Evolutionary conservation across 2,329 filamentous ascomycete species (phyloP).

Genomic region (Stemphylium vesicarium): DNA sequence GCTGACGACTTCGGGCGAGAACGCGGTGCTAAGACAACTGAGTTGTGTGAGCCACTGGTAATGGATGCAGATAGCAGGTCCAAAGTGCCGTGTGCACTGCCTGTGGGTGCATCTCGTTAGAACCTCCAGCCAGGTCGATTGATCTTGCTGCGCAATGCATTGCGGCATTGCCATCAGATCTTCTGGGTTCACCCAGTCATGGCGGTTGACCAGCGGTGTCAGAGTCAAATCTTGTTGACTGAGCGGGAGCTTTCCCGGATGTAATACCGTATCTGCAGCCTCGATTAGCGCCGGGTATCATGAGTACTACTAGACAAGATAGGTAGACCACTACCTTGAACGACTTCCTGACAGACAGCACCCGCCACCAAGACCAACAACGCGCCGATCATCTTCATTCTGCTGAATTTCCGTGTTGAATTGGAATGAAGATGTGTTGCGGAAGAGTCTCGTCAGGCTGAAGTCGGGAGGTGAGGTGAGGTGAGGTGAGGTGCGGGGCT

Average conservation of each 20-base stretch:
- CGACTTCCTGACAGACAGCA: background rate
- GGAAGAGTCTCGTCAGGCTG: background rate
- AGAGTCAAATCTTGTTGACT: background rate
- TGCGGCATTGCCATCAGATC: conserved; percentile 44
- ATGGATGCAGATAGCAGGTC: conserved; percentile 38
- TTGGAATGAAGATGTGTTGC: background rate
- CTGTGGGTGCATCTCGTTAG: conserved; percentile 42
- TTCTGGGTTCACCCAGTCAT: conserved; percentile 46
- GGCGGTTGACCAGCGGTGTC: background rate
- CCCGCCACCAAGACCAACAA: background rate
- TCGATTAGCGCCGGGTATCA: background rate
- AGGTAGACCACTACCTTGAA: background rate
- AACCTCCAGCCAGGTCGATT: conserved; percentile 35
- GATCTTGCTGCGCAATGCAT: conserved; percentile 46
- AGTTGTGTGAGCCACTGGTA: conserved; percentile 44
- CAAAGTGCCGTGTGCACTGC: conserved; percentile 41
- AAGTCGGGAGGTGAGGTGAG: background rate
- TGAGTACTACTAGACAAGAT: background rate
- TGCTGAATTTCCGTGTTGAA: background rate
- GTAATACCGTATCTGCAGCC: background rate
- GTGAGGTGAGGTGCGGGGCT: background rate
- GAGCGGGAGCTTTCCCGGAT: background rate
- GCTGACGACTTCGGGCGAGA: conserved; percentile 35
- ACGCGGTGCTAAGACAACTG: conserved; percentile 39
- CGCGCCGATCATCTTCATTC: background rate